Evolutionary conservation across 148 eudicot species (phyloP).

Genomic region (Chenopodium quinoa): DNA sequence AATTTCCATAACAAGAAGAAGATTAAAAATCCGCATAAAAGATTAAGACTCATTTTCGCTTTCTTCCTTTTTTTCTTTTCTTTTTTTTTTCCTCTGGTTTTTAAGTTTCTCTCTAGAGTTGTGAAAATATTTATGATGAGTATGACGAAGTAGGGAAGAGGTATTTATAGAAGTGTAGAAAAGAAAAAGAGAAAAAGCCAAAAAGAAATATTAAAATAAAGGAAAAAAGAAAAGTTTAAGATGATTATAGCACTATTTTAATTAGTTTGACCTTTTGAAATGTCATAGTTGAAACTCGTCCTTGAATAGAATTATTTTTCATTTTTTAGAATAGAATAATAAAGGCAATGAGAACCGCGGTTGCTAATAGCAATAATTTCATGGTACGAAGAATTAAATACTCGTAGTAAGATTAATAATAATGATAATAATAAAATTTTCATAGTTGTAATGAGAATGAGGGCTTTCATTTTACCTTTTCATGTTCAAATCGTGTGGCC

Average conservation of each 20-base stretch:
- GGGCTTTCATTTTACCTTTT: not conserved
- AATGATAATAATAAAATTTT: no score
- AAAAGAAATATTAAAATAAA: not conserved
- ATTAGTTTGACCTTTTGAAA: not conserved
- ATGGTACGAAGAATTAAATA: not conserved
- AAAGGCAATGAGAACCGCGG: not conserved
- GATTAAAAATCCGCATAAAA: conserved; percentile 28
- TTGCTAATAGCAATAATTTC: not conserved
- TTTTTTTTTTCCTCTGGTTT: not conserved
- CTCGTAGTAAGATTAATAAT: no score
- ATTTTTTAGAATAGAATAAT: no score
- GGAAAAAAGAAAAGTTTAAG: not conserved
- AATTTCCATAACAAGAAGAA: conserved; percentile 42
- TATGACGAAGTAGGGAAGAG: not conserved
- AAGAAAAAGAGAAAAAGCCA: not conserved
- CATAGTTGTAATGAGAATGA: not conserved
- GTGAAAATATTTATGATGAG: not conserved
- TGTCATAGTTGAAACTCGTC: not conserved
- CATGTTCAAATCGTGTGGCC: not conserved
- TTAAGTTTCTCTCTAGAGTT: not conserved
- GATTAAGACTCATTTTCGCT: not conserved
- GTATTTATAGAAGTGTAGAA: not conserved
- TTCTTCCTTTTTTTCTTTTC: not conserved
- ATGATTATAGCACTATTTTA: not conserved
- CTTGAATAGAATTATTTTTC: not conserved